Percentiles rank a stretch among this genome's conserved stretches.
Evolutionary conservation across 192 early-diverging fungal species (phyloP).

Genomic region (Rhizophagus sp.): DNA sequence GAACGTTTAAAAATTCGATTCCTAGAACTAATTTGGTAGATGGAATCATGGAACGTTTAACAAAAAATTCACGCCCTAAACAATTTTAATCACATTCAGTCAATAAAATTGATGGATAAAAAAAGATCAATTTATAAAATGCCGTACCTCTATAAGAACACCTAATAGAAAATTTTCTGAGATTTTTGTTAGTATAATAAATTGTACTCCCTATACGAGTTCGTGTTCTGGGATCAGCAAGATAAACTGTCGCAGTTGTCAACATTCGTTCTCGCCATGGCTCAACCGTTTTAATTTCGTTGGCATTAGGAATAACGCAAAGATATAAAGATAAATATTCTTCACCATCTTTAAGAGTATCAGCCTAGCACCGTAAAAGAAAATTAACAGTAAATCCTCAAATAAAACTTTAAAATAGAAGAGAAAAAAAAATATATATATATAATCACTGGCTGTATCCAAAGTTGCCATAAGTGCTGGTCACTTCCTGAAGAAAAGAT

Average conservation of each 20-base stretch:
- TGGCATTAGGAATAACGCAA: background rate
- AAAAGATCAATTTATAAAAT: background rate
- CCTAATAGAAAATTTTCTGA: slow-evolving; percentile 14
- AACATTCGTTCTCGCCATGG: slow-evolving; percentile 1
- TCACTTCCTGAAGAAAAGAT: slow-evolving; percentile 19
- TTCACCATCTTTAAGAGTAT: background rate
- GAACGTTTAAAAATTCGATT: slow-evolving; percentile 11
- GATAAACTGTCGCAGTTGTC: slow-evolving; percentile 9
- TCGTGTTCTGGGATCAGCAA: background rate
- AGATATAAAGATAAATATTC: slow-evolving; percentile 17
- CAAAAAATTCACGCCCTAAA: background rate
- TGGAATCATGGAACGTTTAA: slow-evolving; percentile 1
- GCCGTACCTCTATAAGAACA: background rate
- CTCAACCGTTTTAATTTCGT: slow-evolving; percentile 4
- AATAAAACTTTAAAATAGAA: background rate
- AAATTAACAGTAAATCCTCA: background rate
- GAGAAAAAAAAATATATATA: background rate
- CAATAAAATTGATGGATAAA: background rate
- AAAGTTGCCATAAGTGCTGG: slow-evolving; percentile 19
- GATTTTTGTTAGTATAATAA: slow-evolving; percentile 6
- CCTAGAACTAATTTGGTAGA: background rate
- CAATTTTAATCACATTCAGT: background rate
- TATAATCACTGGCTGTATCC: slow-evolving; percentile 1
- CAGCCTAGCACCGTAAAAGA: background rate
- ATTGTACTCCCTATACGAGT: slow-evolving; percentile 4